A percentile compares a stretch with the other conserved stretches of the same genome.
Conservation (phyloP, 1,284 basidiomycete genomes). For the Heterobasidion occidentale region DNA sequence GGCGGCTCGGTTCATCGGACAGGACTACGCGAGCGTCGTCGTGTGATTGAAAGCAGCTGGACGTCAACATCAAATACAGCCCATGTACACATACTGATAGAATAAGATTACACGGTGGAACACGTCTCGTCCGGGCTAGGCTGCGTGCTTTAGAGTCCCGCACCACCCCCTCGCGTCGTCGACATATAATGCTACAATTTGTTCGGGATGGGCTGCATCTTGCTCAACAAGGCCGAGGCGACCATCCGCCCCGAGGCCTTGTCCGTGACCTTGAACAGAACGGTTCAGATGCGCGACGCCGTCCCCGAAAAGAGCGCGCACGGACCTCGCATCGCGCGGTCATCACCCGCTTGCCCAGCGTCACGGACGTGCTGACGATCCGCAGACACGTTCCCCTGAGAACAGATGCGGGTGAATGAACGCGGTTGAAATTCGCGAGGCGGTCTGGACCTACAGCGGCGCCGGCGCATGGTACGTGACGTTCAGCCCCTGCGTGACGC, state of each 20-base stretch:
- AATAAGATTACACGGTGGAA: neutral
- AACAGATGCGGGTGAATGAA: neutral
- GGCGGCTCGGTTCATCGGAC: neutral
- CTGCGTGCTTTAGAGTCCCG: neutral
- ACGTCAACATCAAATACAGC: neutral
- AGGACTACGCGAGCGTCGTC: neutral
- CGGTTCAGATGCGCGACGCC: neutral
- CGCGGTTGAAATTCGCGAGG: neutral
- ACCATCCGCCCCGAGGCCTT: slow-evolving; percentile 45
- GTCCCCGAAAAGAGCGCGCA: neutral
- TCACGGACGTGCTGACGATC: slow-evolving; percentile 54
- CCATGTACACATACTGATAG: neutral
- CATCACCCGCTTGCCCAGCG: slow-evolving; percentile 62
- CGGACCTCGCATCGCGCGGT: slow-evolving; percentile 58
- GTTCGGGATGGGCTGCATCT: slow-evolving; percentile 47
- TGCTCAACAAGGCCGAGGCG: slow-evolving; percentile 57
- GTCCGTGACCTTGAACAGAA: slow-evolving; percentile 40
- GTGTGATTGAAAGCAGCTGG: neutral
- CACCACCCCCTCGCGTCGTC: no score
- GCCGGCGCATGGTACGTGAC: slow-evolving; percentile 62
- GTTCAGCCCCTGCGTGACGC: slow-evolving; percentile 63
- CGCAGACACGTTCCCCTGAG: slow-evolving; percentile 46
- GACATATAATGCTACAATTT: neutral
- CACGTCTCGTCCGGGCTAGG: neutral
- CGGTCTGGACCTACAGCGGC: slow-evolving; percentile 39